Conservation (phyloP, 805 yeast species). For the Saccharomycopsis malanga region DNA sequence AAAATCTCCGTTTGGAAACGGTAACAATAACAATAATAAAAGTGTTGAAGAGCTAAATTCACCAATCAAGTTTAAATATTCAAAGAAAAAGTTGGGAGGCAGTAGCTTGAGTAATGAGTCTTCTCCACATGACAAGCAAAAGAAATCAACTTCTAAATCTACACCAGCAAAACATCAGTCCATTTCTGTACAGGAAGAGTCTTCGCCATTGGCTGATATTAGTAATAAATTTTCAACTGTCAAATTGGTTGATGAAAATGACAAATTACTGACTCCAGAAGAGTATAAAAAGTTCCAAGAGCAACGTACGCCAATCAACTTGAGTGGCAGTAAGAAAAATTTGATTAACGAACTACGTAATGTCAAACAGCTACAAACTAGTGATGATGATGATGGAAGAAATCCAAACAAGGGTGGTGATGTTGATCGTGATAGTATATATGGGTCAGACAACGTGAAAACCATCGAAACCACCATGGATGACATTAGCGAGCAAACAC, state of each 20-base stretch:
- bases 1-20: conserved; percentile 9
- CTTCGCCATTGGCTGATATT: background rate
- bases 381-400: background rate
- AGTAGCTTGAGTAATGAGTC: conserved; percentile 1
- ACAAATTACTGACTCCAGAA: conserved; percentile 20
- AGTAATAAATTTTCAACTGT: conserved; percentile 13
- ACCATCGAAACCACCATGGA: background rate
- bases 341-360: conserved; percentile 6
- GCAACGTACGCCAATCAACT: background rate
- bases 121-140: background rate
- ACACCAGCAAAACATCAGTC: background rate
- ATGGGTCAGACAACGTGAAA: background rate
- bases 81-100: conserved; percentile 1
- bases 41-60: conserved; percentile 16
- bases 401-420: background rate
- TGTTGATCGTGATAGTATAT: background rate
- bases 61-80: conserved; percentile 16
- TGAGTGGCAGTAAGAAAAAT: conserved; percentile 13
- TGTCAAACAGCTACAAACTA: background rate
- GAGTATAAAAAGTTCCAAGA: conserved; percentile 13
- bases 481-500: background rate
- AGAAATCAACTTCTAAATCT: background rate
- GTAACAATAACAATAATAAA: conserved; percentile 1
- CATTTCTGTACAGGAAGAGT: background rate
- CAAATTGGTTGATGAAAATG: conserved; percentile 19